Evolutionary conservation across 2,329 filamentous ascomycete species (phyloP).

Genomic region (Lizonia empirigonia): DNA sequence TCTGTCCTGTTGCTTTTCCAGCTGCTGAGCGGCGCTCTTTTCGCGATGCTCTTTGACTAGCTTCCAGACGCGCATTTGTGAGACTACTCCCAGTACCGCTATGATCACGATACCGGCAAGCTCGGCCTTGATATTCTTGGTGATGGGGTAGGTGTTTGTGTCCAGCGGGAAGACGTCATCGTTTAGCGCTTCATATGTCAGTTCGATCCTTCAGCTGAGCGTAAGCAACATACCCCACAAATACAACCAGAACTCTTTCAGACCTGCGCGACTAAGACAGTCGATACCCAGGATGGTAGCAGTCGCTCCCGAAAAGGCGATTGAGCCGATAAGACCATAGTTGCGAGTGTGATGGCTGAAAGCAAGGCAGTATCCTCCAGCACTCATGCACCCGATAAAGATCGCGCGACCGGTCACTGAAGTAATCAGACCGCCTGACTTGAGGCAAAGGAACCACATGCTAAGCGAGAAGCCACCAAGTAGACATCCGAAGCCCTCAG

Average conservation of each 20-base stretch:
- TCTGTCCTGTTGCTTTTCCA: constrained; percentile 62
- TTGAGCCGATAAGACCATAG: constrained; percentile 76
- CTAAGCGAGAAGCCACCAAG: constrained; percentile 82
- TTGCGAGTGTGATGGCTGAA: constrained; percentile 73
- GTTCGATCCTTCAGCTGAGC: constrained; percentile 7
- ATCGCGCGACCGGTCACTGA: constrained; percentile 68
- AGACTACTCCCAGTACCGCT: constrained; percentile 75
- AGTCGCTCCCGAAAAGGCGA: constrained; percentile 82
- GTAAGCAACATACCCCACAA: constrained; percentile 68
- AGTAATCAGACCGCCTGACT: constrained; percentile 74
- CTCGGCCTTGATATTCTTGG: constrained; percentile 84
- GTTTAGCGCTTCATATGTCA: constrained; percentile 66
- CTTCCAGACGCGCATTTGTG: constrained; percentile 85
- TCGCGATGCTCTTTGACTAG: constrained; percentile 65
- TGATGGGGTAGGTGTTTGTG: constrained; percentile 81
- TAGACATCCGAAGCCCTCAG: constrained; percentile 83
- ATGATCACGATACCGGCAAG: constrained; percentile 78
- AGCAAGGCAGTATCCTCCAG: constrained; percentile 73
- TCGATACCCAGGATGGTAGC: constrained; percentile 83
- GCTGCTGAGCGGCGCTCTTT: constrained; percentile 53
- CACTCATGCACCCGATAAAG: constrained; percentile 75
- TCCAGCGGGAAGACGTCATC: constrained; percentile 75
- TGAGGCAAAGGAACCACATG: constrained; percentile 88
- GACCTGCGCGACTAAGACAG: constrained; percentile 84
- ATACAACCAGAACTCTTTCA: constrained; percentile 97